These are phyloP conservation scores for Cordyceps sp. DNA, from an alignment of 2,329 filamentous ascomycete species.

Conservation along the genomic window DNA sequence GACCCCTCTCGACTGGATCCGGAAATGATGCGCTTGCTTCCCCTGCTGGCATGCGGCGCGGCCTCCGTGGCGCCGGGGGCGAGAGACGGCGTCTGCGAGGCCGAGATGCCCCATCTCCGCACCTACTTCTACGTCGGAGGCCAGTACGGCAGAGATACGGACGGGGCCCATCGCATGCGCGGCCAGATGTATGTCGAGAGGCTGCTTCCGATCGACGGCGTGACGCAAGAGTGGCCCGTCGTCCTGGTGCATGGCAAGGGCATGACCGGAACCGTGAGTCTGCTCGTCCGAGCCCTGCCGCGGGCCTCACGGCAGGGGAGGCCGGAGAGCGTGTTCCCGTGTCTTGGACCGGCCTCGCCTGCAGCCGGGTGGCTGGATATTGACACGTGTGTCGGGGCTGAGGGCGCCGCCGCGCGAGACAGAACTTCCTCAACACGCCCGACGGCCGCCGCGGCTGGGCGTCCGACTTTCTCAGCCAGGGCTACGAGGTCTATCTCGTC, in stretches of 20 bases:
- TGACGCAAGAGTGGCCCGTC: conserved; percentile 14
- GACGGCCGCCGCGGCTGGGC: conserved; percentile 27
- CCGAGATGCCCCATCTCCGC: conserved; percentile 5
- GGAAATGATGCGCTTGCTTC: too few relatives aligned
- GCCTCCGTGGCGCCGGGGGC: not conserved
- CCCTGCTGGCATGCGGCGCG: too few relatives aligned
- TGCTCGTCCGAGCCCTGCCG: too few relatives aligned
- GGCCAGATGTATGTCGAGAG: conserved; percentile 39
- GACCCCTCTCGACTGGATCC: too few relatives aligned
- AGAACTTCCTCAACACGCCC: conserved; percentile 20
- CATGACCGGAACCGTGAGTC: conserved; percentile 21
- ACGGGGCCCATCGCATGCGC: conserved; percentile 13
- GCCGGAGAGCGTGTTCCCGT: too few relatives aligned
- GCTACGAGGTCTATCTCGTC: conserved; percentile 28
- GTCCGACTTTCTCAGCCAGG: conserved; percentile 25
- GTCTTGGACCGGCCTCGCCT: too few relatives aligned
- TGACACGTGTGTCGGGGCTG: not conserved
- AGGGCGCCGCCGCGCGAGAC: not conserved
- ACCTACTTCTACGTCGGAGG: conserved; percentile 20
- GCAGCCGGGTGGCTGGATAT: too few relatives aligned
- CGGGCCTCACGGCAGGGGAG: too few relatives aligned
- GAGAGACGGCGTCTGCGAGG: not conserved
- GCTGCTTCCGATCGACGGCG: conserved; percentile 16
- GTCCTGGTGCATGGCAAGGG: conserved; percentile 25
- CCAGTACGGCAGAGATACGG: conserved; percentile 13